Evolutionary conservation across 345 rosid species (phyloP).

Genomic region (Nasturtium officinale): DNA sequence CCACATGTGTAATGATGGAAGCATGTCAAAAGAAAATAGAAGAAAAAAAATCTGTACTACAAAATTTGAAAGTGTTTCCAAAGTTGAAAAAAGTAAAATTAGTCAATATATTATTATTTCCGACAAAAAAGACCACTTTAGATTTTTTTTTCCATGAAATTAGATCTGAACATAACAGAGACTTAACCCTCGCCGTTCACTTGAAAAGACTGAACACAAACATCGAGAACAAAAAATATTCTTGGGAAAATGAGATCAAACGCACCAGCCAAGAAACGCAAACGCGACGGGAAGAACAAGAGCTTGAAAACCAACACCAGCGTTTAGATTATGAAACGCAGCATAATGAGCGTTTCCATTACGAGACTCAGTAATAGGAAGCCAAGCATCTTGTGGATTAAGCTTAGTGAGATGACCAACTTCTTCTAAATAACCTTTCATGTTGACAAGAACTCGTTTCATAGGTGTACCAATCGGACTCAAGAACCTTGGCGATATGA

Average conservation of each 20-base stretch:
- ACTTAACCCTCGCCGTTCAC: constrained; percentile 20
- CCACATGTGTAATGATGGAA: constrained; percentile 48
- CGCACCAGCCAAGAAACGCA: constrained; percentile 93
- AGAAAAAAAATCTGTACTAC: background rate
- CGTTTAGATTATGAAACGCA: constrained; percentile 94
- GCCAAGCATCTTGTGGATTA: constrained; percentile 99
- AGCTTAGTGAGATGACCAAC: constrained; percentile 94
- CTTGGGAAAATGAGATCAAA: background rate
- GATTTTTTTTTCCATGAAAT: background rate
- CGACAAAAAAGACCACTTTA: background rate
- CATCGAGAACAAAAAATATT: constrained; percentile 7
- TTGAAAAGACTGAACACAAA: constrained; percentile 24
- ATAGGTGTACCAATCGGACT: constrained; percentile 97
- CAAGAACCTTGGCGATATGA: constrained; percentile 91
- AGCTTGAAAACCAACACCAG: constrained; percentile 97
- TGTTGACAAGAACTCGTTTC: constrained; percentile 91
- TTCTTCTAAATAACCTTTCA: constrained; percentile 94
- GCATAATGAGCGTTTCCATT: constrained; percentile 99
- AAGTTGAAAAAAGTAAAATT: constrained; percentile 28
- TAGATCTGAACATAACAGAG: constrained; percentile 35
- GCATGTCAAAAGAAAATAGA: constrained; percentile 24
- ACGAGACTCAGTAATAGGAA: constrained; percentile 94
- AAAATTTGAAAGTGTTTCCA: constrained; percentile 10
- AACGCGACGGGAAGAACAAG: constrained; percentile 91
- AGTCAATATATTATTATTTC: constrained; percentile 13